A percentile compares a stretch with the other conserved stretches of the same genome.
These are phyloP conservation scores for Globisporangium paddicum DNA, from an alignment of 352 stramenopile species.

Conservation along the genomic window DNA sequence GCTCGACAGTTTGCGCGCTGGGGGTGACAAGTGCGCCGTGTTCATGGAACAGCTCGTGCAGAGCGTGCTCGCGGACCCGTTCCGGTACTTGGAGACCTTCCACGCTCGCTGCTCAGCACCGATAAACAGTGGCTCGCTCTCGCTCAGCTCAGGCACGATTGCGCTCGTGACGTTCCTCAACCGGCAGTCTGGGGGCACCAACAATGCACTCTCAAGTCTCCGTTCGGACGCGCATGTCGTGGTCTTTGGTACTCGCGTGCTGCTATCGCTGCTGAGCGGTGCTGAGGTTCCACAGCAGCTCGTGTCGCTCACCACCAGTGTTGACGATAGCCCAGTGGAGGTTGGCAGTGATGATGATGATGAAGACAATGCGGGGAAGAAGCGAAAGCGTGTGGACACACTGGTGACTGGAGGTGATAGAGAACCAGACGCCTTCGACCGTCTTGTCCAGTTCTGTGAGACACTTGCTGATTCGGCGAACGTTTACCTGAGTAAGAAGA, in stretches of 20 bases:
- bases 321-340: background rate
- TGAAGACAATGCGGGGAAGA: conserved; percentile 8
- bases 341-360: background rate
- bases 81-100: conserved; percentile 35
- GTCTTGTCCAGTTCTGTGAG: conserved; percentile 29
- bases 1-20: conserved; percentile 49
- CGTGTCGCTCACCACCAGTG: conserved; percentile 32
- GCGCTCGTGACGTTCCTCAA: conserved; percentile 50
- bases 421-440: conserved; percentile 29
- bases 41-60: conserved; percentile 48
- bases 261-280: conserved; percentile 31
- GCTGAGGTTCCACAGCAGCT: conserved; percentile 31
- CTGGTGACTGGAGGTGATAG: background rate
- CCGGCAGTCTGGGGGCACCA: background rate
- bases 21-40: conserved; percentile 27
- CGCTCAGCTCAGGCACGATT: conserved; percentile 39
- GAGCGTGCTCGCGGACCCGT: conserved; percentile 39
- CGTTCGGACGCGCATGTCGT: conserved; percentile 24
- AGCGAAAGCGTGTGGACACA: conserved; percentile 14
- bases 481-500: background rate
- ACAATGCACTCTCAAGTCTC: conserved; percentile 11
- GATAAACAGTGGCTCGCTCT: conserved; percentile 9
- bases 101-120: conserved; percentile 10
- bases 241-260: conserved; percentile 35
- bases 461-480: background rate